Evolutionary conservation across 768 basidiomycete species (phyloP).

Genomic region (Boletus rex-veris): DNA sequence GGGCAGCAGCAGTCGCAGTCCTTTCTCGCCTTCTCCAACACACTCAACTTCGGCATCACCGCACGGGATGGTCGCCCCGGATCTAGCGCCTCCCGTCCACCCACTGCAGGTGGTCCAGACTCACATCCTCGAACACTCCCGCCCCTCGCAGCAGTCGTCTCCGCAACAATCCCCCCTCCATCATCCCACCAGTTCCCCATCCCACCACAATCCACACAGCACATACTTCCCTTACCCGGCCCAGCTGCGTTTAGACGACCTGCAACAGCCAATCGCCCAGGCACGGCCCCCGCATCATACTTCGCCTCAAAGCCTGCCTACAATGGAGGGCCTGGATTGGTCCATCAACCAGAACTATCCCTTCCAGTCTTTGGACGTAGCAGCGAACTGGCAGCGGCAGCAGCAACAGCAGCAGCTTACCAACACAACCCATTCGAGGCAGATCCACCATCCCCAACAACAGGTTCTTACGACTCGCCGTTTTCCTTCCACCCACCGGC

Average conservation of each 20-base stretch:
- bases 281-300: conserved; percentile 68
- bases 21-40: conserved; percentile 59
- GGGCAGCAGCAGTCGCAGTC: conserved; percentile 54
- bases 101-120: conserved; percentile 48
- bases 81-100: conserved; percentile 49
- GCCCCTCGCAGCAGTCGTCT: conserved; percentile 73
- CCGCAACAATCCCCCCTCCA: conserved; percentile 58
- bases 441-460: conserved; percentile 30
- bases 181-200: conserved; percentile 37
- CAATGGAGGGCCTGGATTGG: conserved; percentile 52
- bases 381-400: conserved; percentile 37
- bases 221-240: conserved; percentile 56
- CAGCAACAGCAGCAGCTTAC: conserved; percentile 30
- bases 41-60: conserved; percentile 46
- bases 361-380: conserved; percentile 38
- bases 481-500: conserved; percentile 77
- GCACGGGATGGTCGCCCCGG: conserved; percentile 42
- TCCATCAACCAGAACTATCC: conserved; percentile 44
- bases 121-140: conserved; percentile 56
- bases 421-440: conserved; percentile 28
- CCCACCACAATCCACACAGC: conserved; percentile 42
- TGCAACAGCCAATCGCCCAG: conserved; percentile 60
- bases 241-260: conserved; percentile 55
- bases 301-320: conserved; percentile 47
- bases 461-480: conserved; percentile 53